A percentile compares a stretch with the other conserved stretches of the same genome.
Conservation (phyloP, 257 asterid species). For the Misopates orontium region DNA sequence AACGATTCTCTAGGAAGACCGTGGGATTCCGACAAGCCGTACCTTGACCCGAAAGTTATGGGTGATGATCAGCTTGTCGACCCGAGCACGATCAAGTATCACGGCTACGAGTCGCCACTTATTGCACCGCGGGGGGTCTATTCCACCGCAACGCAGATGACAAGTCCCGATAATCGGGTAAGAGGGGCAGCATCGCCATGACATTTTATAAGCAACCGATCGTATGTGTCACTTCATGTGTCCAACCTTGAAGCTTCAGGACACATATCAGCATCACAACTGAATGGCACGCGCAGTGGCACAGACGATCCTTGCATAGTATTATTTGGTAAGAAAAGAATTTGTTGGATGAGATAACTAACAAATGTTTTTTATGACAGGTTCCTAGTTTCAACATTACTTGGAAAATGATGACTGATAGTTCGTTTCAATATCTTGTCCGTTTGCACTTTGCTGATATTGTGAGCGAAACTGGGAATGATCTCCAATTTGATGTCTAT, state of each 20-base stretch:
- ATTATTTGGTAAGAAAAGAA: too few relatives aligned
- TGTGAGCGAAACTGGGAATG: conserved; percentile 66
- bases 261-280: too few relatives aligned
- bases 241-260: too few relatives aligned
- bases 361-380: background rate
- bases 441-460: conserved; percentile 85
- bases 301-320: too few relatives aligned
- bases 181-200: background rate
- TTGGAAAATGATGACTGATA: conserved; percentile 65
- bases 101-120: conserved; percentile 72
- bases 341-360: too few relatives aligned
- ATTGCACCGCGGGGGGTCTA: conserved; percentile 81
- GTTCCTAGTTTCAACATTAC: conserved; percentile 70
- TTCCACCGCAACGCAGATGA: conserved; percentile 77
- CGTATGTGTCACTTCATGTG: too few relatives aligned
- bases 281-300: too few relatives aligned
- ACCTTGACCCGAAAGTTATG: conserved; percentile 49
- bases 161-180: conserved; percentile 57
- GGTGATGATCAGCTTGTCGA: conserved; percentile 44
- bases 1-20: conserved; percentile 56
- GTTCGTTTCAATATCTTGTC: conserved; percentile 55
- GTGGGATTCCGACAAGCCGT: conserved; percentile 54
- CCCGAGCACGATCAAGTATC: conserved; percentile 59
- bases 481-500: conserved; percentile 79
- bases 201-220: too few relatives aligned